phyloP scores from a whole-genome alignment of 73 alveolate species.

The Paramecium bursaria region DNA sequence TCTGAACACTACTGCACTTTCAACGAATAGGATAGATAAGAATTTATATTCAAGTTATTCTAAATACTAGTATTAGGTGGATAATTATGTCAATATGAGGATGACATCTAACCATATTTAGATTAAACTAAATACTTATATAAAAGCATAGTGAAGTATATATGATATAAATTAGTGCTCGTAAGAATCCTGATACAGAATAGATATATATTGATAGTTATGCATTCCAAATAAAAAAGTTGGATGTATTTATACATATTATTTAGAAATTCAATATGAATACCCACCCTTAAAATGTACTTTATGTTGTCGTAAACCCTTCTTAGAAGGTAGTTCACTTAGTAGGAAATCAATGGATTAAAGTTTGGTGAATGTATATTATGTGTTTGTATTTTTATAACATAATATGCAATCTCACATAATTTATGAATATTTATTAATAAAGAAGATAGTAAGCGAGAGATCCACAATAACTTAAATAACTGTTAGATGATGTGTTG shows the following conservation, averaged over 20 bases:
- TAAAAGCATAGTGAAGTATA: conserved; percentile 26
- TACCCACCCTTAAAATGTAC: conserved; percentile 46
- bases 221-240: conserved; percentile 14
- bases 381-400: no score
- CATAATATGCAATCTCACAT: no score
- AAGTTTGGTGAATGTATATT: conserved; percentile 36
- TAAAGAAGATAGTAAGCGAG: no score
- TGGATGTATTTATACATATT: no score
- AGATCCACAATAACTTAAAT: no score
- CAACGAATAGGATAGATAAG: conserved; percentile 52
- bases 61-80: conserved; percentile 45
- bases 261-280: neutral
- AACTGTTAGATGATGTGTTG: no score
- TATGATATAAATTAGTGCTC: neutral
- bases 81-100: conserved; percentile 52
- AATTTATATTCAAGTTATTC: conserved; percentile 25
- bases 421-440: no score
- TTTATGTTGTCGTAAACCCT: conserved; percentile 37
- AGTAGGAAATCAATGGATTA: conserved; percentile 46
- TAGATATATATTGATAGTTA: conserved; percentile 41
- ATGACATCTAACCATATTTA: conserved; percentile 34
- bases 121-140: conserved; percentile 52
- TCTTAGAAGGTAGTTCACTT: conserved; percentile 29
- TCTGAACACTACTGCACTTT: conserved; percentile 43
- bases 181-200: conserved; percentile 47